Percentiles rank a stretch among this genome's conserved stretches.
phyloP scores from a whole-genome alignment of 202 grass and related monocot species.

The Carex sylvatica region DNA sequence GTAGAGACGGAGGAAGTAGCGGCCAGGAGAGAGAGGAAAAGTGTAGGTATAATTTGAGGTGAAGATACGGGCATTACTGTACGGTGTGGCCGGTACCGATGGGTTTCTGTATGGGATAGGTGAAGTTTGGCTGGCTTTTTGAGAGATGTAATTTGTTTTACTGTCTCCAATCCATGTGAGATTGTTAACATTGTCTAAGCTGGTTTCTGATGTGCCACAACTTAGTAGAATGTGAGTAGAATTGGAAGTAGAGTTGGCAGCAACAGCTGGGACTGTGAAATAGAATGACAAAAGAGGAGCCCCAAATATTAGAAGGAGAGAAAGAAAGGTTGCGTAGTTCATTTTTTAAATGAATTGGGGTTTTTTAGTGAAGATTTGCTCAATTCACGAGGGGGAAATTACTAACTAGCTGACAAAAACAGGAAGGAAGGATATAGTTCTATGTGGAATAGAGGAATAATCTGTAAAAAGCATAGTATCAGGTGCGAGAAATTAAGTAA shows the following conservation, averaged over 20 bases:
- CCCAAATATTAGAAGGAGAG: neutral
- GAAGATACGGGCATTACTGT: slow-evolving; percentile 57
- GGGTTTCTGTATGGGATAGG: slow-evolving; percentile 13
- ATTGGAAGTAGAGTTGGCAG: neutral
- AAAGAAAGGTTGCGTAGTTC: neutral
- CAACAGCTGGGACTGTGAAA: slow-evolving; percentile 11
- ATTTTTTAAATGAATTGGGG: neutral
- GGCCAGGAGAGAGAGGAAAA: slow-evolving; percentile 43
- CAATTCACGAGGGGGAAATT: neutral
- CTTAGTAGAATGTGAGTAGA: slow-evolving; percentile 43
- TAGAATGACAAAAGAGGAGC: neutral
- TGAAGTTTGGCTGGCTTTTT: slow-evolving; percentile 17
- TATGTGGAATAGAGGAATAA: neutral
- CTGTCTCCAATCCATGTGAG: slow-evolving; percentile 50
- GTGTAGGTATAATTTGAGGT: slow-evolving; percentile 51
- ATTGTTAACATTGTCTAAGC: slow-evolving; percentile 29
- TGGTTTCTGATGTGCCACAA: slow-evolving; percentile 39
- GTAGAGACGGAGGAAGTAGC: slow-evolving; percentile 69
- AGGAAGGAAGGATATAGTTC: neutral
- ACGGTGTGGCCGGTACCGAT: slow-evolving; percentile 26
- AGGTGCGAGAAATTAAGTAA: neutral
- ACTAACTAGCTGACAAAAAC: neutral
- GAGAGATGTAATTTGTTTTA: slow-evolving; percentile 12
- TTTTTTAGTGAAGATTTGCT: neutral
- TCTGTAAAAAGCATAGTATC: neutral